Percentiles rank a stretch among this genome's conserved stretches.
phyloP scores from a whole-genome alignment of 2,329 filamentous ascomycete genomes.

The Pseudogymnoascus sp. region DNA sequence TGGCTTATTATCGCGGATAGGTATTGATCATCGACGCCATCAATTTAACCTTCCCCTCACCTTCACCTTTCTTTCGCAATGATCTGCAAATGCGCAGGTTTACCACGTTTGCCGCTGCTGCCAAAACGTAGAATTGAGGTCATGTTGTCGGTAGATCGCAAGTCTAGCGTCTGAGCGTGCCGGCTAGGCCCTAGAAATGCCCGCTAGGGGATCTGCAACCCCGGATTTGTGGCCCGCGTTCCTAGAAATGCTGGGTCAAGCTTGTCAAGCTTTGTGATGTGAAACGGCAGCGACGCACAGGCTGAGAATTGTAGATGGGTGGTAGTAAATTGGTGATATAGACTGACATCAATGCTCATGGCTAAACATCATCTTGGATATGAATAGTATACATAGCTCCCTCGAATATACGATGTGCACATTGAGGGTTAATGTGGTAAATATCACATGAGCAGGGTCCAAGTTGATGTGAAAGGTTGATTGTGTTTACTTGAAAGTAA shows the following conservation, averaged over 20 bases:
- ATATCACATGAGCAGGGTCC: background rate
- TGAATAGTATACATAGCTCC: background rate
- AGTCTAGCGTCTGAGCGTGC: background rate
- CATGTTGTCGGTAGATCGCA: background rate
- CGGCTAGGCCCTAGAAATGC: background rate
- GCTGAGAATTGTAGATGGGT: background rate
- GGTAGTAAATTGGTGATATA: background rate
- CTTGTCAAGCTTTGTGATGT: background rate
- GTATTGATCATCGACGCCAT: background rate
- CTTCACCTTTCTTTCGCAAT: background rate
- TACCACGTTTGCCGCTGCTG: background rate
- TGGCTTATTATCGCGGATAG: background rate
- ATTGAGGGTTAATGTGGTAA: too few species aligned
- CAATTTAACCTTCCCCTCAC: background rate
- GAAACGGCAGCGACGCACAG: background rate
- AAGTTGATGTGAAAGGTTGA: background rate
- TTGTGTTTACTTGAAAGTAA: background rate
- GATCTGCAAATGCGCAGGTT: background rate
- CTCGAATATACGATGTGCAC: background rate
- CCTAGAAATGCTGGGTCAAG: background rate
- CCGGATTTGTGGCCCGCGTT: slow-evolving; percentile 4
- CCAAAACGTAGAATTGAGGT: background rate
- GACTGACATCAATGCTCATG: background rate
- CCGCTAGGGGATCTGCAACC: slow-evolving; percentile 3
- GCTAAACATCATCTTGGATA: background rate